Conservation (phyloP, 2,329 filamentous ascomycete genomes). For the Parafenestella ontariensis region DNA sequence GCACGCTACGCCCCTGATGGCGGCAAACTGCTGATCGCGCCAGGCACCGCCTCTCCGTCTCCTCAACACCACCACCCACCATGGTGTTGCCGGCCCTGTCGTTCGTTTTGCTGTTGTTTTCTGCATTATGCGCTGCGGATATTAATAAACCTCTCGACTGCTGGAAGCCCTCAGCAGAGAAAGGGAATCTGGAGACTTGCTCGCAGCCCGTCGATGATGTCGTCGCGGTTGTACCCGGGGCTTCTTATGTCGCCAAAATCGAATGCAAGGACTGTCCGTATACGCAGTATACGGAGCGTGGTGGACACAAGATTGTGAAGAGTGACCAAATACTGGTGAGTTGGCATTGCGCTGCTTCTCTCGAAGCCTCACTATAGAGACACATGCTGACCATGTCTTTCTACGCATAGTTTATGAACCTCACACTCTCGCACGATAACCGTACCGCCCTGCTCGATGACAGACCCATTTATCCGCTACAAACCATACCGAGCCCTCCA, state of each 20-base stretch:
- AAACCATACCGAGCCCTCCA: constrained; percentile 32
- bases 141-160: constrained; percentile 25
- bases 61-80: constrained; percentile 14
- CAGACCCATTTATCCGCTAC: constrained; percentile 35
- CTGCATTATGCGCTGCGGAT: constrained; percentile 8
- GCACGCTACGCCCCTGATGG: constrained; percentile 20
- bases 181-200: constrained; percentile 22
- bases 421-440: constrained; percentile 38
- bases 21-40: constrained; percentile 11
- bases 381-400: background rate
- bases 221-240: constrained; percentile 29
- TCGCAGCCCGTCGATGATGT: constrained; percentile 30
- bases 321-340: constrained; percentile 37
- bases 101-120: constrained; percentile 16
- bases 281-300: constrained; percentile 6
- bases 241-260: constrained; percentile 41
- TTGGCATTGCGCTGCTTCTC: background rate
- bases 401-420: constrained; percentile 36
- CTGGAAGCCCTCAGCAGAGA: constrained; percentile 4
- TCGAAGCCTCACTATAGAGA: no score
- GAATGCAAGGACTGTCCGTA: constrained; percentile 40
- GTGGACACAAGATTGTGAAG: constrained; percentile 12
- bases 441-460: constrained; percentile 37
- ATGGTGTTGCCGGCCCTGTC: constrained; percentile 10
- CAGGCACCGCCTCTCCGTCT: constrained; percentile 9